These are phyloP conservation scores for Castanopsis chinensis DNA, from an alignment of 306 rosid species.

Conservation along the genomic window DNA sequence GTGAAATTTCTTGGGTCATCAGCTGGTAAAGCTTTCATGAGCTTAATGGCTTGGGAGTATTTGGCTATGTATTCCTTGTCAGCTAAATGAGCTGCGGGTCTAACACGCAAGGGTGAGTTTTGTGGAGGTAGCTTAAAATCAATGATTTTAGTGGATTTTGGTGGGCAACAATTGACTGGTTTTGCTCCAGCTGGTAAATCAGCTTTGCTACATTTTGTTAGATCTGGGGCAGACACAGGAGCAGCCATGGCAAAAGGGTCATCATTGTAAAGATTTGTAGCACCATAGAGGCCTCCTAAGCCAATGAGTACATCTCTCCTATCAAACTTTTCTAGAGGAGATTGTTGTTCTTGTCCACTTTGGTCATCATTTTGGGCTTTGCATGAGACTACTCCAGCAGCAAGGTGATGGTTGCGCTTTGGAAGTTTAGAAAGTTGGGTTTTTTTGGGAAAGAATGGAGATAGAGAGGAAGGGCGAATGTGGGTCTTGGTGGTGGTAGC, in stretches of 20 bases:
- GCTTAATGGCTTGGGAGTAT: conserved; percentile 46
- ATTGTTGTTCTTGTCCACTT: neutral
- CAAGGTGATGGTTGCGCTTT: conserved; percentile 14
- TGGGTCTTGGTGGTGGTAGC: neutral
- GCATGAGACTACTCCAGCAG: conserved; percentile 22
- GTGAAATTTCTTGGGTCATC: conserved; percentile 68
- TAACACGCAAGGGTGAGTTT: conserved; percentile 22
- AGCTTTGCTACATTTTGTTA: conserved; percentile 46
- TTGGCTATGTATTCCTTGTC: conserved; percentile 41
- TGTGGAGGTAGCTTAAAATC: conserved; percentile 41
- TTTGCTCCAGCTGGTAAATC: conserved; percentile 39
- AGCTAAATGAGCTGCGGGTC: conserved; percentile 65
- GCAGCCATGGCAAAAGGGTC: conserved; percentile 51
- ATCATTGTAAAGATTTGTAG: conserved; percentile 26
- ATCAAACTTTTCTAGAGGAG: conserved; percentile 17
- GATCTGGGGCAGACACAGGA: conserved; percentile 53
- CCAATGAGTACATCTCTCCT: conserved; percentile 66
- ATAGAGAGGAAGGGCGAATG: conserved; percentile 4
- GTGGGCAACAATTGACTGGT: conserved; percentile 67
- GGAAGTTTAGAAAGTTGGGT: conserved; percentile 1
- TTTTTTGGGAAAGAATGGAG: conserved; percentile 15
- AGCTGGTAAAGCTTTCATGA: conserved; percentile 64
- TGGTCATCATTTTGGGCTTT: conserved; percentile 28
- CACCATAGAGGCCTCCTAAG: conserved; percentile 62
- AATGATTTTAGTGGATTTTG: conserved; percentile 31